Conservation (phyloP, 2,329 filamentous ascomycete genomes). For the Juglanconis sp. region DNA sequence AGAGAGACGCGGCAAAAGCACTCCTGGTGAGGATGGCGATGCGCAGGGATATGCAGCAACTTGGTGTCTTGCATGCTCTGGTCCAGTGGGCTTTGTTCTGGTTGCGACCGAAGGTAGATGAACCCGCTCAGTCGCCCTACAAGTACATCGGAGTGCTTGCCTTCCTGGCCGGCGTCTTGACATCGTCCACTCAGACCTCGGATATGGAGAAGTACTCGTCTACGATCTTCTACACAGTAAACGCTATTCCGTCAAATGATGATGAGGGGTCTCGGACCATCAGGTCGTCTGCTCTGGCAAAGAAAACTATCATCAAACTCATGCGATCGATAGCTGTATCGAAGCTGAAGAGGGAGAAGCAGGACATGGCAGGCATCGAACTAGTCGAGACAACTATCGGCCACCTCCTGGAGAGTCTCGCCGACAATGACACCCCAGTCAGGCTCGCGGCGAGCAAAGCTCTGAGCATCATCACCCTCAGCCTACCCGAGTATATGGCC, state of each 20-base stretch:
- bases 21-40: slow-evolving; percentile 80
- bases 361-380: slow-evolving; percentile 42
- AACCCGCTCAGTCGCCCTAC: slow-evolving; percentile 56
- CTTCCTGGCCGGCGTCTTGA: slow-evolving; percentile 72
- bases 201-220: slow-evolving; percentile 68
- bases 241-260: slow-evolving; percentile 41
- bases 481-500: slow-evolving; percentile 76
- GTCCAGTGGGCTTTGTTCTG: slow-evolving; percentile 67
- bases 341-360: slow-evolving; percentile 51
- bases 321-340: slow-evolving; percentile 70
- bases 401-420: slow-evolving; percentile 71
- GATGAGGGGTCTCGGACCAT: slow-evolving; percentile 51
- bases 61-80: slow-evolving; percentile 66
- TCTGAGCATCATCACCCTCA: slow-evolving; percentile 80
- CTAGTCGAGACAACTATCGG: slow-evolving; percentile 79
- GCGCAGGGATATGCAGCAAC: slow-evolving; percentile 80
- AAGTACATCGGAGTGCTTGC: slow-evolving; percentile 75
- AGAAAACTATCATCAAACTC: slow-evolving; percentile 84
- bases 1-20: slow-evolving; percentile 81
- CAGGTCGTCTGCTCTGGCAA: slow-evolving; percentile 70
- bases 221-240: slow-evolving; percentile 62
- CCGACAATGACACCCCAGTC: slow-evolving; percentile 88
- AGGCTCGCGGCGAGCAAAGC: slow-evolving; percentile 89
- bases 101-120: slow-evolving; percentile 45
- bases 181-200: slow-evolving; percentile 66